Evolutionary conservation across 192 early-diverging fungal species (phyloP), one percentile per base, ranked within the genome.

Genomic region (Geranomyces variabilis): DNA sequence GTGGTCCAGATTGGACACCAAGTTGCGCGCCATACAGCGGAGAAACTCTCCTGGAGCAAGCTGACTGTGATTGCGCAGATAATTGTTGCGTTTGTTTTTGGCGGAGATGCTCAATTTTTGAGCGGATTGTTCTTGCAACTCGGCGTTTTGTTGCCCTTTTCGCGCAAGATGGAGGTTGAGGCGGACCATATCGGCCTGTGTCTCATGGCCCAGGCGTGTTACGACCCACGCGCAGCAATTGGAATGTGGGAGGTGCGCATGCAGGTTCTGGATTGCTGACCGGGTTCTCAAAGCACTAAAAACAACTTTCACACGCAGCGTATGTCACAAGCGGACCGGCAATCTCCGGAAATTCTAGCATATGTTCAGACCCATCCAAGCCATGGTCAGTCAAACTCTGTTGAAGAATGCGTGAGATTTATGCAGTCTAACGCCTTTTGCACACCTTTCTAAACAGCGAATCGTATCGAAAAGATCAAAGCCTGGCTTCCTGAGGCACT

Each of bases 181-280:
- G 97, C 97, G 7, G 97, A 99, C 77, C 81, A 88, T 51, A 93
- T 99, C 76, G 94, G 94, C 0, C 77, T 99, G 41, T 64, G 84
- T 51, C 79, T 99, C 17, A 95, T 97, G 94, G 88, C 94, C 4
- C 84, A 90, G 62, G 96, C 96, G 29, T 99, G 96, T 75, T 99
- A 90, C 75, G 87, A 97, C 73, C 96, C 96, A 0, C 67, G 65
- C 13, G 88, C 90, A 67, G 93, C 94, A 22, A 80, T 90, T 0
- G 76, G 76, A 8, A 80, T 99, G 72, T 99, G 96, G 96, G 66
- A 88, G 77, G 80, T 80, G 12, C 17, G 51, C n/a, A n/a, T 69
- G n/a, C 13, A 7, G 29, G 13, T 14, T 0, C 41, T 13, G n/a
- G 12, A 60, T 30, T 1, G n/a, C 53, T 60, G 15, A 34, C n/a